A percentile compares a stretch with the other conserved stretches of the same genome.
Conservation (phyloP, 768 basidiomycete genomes). For the Myochromella boudieri region DNA sequence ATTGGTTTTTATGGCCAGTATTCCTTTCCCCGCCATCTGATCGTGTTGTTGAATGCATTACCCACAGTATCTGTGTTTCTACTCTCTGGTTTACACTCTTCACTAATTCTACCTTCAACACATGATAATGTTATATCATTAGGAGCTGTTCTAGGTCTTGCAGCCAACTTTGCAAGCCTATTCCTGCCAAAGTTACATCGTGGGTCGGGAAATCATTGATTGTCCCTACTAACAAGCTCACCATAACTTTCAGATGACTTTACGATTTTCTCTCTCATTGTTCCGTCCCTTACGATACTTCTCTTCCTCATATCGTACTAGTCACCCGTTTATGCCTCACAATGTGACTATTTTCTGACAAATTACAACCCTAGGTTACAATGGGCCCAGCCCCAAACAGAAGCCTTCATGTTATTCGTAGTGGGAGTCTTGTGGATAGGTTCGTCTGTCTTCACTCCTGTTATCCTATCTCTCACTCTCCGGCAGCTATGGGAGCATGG, state of each 20-base stretch:
- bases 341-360: constrained; percentile 6
- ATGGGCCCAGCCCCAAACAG: constrained; percentile 68
- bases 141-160: constrained; percentile 65
- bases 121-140: constrained; percentile 5
- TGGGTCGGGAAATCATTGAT: constrained; percentile 31
- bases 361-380: constrained; percentile 47
- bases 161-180: constrained; percentile 62
- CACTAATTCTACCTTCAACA: background rate
- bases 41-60: constrained; percentile 6
- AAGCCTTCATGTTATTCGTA: constrained; percentile 53
- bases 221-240: background rate
- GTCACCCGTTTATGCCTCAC: background rate
- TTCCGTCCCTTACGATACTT: constrained; percentile 66
- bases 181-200: constrained; percentile 69
- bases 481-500: constrained; percentile 74
- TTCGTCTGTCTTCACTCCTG: constrained; percentile 21
- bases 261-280: constrained; percentile 65
- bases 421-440: constrained; percentile 70
- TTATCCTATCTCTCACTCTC: constrained; percentile 7
- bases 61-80: constrained; percentile 41
- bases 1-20: constrained; percentile 49
- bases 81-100: constrained; percentile 37
- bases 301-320: constrained; percentile 59
- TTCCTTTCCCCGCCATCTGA: background rate
- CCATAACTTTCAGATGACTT: constrained; percentile 80